Evolutionary conservation across 192 early-diverging fungal genomes (phyloP), one percentile per base, ranked within the genome.

Genomic region (Coemansia javaensis): DNA sequence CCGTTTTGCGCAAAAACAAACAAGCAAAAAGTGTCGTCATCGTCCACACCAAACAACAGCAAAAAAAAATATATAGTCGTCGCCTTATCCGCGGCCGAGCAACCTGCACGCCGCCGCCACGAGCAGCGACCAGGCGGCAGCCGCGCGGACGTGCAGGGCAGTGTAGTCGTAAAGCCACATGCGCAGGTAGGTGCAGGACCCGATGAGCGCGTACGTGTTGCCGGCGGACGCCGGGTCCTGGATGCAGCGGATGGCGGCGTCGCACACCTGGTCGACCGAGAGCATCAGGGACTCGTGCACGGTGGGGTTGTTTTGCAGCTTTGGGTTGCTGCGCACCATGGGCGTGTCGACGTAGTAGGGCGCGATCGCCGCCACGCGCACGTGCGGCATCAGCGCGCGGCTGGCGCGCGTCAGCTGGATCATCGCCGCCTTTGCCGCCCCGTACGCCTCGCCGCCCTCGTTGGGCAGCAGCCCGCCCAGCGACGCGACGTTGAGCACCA

Each of bases 341-440:
- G 68, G 68, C 16, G 68, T 60, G 7, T 41, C 40, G 8, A 72
- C 68, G 24, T 64, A 72, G 27, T 72, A 72, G 0, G 68, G 68
- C 15, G 68, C 68, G 10, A 72, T 36, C 0, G 68, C 68, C 1
- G 47, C 52, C 0, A 72, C 61, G 3, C 68, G 61, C 1, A 72
- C 44, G 20, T 35, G 17, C 9, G 68, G 68, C 0, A 53, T 49
- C 35, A 72, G 23, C 8, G 53, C 43, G 3, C n/a, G 28, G 41
- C 68, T 65, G 0, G 68, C 61, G 3, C 51, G 40, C 5, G 68
- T 72, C 33, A 72, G 27, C 25, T 72, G 61, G 13, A 72, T 47
- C 1, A 72, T 24, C 2, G 34, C 68, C 0, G 68, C 68, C 33
- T 72, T 72, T 18, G 61, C 61, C 3, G 68, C 68, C 1, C 68